phyloP scores from a whole-genome alignment of 768 basidiomycete species.

The Leccinum longicurvipes region DNA sequence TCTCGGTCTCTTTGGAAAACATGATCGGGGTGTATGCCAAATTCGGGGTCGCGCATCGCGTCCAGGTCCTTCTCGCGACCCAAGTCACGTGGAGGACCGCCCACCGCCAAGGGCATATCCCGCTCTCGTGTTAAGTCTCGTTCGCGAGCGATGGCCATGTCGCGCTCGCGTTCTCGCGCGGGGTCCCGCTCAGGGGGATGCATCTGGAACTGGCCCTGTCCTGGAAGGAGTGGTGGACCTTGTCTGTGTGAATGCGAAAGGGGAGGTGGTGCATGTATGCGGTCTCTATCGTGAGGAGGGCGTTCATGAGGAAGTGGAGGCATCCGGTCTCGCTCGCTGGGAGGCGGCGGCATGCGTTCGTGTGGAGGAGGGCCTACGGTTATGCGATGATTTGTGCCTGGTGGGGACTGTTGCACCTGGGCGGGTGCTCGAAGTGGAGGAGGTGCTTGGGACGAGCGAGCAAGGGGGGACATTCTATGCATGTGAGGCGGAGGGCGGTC shows the following conservation, averaged over 20 bases:
- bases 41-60: conserved; percentile 23
- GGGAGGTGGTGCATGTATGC: conserved; percentile 27
- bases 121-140: conserved; percentile 24
- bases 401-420: conserved; percentile 22
- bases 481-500: conserved; percentile 19
- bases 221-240: conserved; percentile 21
- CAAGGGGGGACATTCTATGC: conserved; percentile 22
- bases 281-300: conserved; percentile 22
- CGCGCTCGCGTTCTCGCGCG: conserved; percentile 24
- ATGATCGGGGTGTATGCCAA: conserved; percentile 21
- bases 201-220: conserved; percentile 31
- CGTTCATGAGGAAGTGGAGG: conserved; percentile 22
- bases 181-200: conserved; percentile 29
- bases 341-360: conserved; percentile 23
- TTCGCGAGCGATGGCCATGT: conserved; percentile 17
- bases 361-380: conserved; percentile 15
- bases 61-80: conserved; percentile 25
- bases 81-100: conserved; percentile 24
- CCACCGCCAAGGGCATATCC: conserved; percentile 14
- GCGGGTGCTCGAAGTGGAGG: conserved; percentile 10
- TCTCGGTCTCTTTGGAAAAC: conserved; percentile 25
- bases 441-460: conserved; percentile 19
- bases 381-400: conserved; percentile 25
- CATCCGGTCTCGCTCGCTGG: conserved; percentile 26
- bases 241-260: conserved; percentile 20